phyloP scores from a whole-genome alignment of 1,284 basidiomycete species.

The Termitomyces sp. region DNA sequence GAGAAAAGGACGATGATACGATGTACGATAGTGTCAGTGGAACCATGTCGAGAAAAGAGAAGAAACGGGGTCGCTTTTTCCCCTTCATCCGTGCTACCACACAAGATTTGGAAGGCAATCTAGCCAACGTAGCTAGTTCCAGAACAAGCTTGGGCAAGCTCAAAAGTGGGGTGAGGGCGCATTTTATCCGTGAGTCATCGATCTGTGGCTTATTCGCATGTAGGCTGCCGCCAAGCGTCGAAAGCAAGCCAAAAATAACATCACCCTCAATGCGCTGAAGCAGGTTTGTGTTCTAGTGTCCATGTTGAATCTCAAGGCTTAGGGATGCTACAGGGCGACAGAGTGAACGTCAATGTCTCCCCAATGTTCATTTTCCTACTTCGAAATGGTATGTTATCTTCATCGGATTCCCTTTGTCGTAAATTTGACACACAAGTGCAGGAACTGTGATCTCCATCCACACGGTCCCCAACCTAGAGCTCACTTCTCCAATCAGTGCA shows the following conservation, averaged over 20 bases:
- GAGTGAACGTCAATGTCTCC: constrained; percentile 52
- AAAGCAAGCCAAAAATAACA: constrained; percentile 23
- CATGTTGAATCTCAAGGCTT: not conserved
- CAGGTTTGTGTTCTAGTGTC: constrained; percentile 20
- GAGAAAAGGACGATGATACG: constrained; percentile 8
- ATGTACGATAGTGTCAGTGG: constrained; percentile 6
- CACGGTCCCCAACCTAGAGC: constrained; percentile 37
- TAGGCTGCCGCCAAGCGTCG: constrained; percentile 19
- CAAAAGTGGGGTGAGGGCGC: constrained; percentile 2
- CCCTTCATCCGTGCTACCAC: constrained; percentile 2
- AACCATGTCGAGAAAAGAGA: not conserved
- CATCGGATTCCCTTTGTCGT: not conserved
- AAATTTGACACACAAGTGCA: constrained; percentile 18
- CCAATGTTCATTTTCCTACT: constrained; percentile 64
- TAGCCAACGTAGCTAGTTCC: constrained; percentile 6
- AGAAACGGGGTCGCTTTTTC: constrained; percentile 11
- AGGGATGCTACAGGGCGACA: constrained; percentile 34
- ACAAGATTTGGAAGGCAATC: constrained; percentile 14
- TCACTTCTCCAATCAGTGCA: constrained; percentile 50
- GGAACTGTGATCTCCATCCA: constrained; percentile 62
- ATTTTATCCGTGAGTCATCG: not conserved
- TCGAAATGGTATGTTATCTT: constrained; percentile 44
- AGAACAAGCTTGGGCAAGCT: constrained; percentile 12
- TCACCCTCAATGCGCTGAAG: constrained; percentile 29
- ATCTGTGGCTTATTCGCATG: not conserved